Base-by-base conservation (phyloP, 352 stramenopile genomes). In the Globisporangium echinulatum region DNA sequence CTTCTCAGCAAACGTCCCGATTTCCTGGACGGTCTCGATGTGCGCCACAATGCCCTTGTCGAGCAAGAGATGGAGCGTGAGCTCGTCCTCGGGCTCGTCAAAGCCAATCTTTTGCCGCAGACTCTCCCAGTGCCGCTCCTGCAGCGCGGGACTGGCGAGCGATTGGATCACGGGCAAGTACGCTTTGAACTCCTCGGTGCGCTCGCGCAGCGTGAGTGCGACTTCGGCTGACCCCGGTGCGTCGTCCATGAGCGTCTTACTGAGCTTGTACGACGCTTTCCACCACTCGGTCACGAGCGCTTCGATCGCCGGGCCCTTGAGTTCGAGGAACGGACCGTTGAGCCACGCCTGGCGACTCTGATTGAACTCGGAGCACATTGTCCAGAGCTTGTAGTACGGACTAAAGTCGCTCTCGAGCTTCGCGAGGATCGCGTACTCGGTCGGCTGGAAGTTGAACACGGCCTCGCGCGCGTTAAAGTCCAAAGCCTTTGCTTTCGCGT, bases 331-430 rank as follows among this genome's bases (percentile, higher is more conserved):
- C 0, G 92, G 71, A 0, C 90, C 92, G 46, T 97, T 94, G 8
- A 97, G 72, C 92, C 92, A 98, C 49, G 91, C 77, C 59, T 97
- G 88, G 13, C 84, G 87, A 56, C 75, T 97, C 54, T 90, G 81
- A 56, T 96, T 84, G 67, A 98, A 98, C 64, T 98, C 92, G 43
- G 80, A 93, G 62, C 93, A 94, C 89, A 98, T 97, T 8, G 90
- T 98, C 92, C 94, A 98, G 5, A 98, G 81, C 61, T 96, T 95
- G 63, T 96, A 97, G 70, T 97, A 97, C 25, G 90, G 91, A 11
- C 79, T 65, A 44, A 97, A 96, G 52, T 97, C 83, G 1, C 63
- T 68, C 63, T 97, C 87, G 14, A 97, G 72, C 53, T 93, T 90
- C 38, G 63, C 62, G 15, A 98, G 61, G 17, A 96, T 74, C 37